A percentile compares a stretch with the other conserved stretches of the same genome.
phyloP scores from a whole-genome alignment of 2,329 filamentous ascomycete genomes.

The Penicillium sp. region DNA sequence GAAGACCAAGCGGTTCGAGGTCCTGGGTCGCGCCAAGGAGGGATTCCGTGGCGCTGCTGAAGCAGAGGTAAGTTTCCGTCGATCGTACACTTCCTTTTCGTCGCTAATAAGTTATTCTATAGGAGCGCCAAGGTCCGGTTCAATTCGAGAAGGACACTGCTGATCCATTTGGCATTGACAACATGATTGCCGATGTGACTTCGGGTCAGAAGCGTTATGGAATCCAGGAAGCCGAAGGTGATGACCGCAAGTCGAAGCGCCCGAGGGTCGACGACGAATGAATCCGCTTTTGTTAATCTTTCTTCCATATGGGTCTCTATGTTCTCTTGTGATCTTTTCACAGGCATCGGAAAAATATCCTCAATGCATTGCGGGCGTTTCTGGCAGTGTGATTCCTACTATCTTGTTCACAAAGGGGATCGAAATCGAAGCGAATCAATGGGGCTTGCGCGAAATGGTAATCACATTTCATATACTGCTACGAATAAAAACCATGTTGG shows the following conservation, averaged over 20 bases:
- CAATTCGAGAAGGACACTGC: constrained; percentile 84
- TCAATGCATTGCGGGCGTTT: constrained; percentile 28
- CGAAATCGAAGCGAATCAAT: not conserved
- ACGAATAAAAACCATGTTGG: not conserved
- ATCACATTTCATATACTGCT: not conserved
- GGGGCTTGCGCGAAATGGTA: not conserved
- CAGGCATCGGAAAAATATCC: constrained; percentile 5
- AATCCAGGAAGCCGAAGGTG: constrained; percentile 35
- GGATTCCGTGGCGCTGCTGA: constrained; percentile 79
- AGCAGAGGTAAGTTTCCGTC: constrained; percentile 56
- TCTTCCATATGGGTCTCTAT: constrained; percentile 12
- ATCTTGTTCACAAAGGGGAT: constrained; percentile 2
- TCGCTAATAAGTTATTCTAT: constrained; percentile 3
- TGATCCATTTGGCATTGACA: constrained; percentile 90
- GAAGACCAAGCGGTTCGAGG: constrained; percentile 77
- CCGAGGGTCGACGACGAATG: constrained; percentile 66
- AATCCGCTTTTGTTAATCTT: constrained; percentile 6
- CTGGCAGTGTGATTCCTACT: constrained; percentile 11
- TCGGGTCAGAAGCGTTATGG: constrained; percentile 40
- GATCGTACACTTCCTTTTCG: not conserved
- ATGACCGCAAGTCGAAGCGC: constrained; percentile 51
- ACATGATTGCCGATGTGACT: constrained; percentile 75
- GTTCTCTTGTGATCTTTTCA: constrained; percentile 6
- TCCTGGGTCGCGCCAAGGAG: constrained; percentile 68
- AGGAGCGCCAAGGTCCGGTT: constrained; percentile 79